Conservation (phyloP, 2,329 filamentous ascomycete species). For the Cryoendolithus antarcticus region DNA sequence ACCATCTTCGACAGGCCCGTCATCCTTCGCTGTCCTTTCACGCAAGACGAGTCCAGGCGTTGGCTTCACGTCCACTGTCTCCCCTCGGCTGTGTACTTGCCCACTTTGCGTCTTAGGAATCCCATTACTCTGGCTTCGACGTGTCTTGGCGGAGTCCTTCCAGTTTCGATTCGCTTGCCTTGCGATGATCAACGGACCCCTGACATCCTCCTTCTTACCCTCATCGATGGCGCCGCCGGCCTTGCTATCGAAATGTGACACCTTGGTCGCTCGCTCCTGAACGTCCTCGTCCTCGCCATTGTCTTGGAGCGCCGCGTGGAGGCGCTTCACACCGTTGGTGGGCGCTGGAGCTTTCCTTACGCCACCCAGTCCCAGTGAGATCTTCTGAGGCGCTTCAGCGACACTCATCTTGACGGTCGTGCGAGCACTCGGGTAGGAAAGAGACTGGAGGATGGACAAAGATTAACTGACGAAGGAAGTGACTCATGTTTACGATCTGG, state of each 20-base stretch:
- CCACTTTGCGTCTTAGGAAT: constrained; percentile 32
- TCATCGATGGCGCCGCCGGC: constrained; percentile 38
- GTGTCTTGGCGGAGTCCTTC: constrained; percentile 39
- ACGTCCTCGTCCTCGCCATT: constrained; percentile 40
- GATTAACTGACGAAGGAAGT: too few species aligned
- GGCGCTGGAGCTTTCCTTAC: constrained; percentile 15
- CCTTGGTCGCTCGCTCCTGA: constrained; percentile 29
- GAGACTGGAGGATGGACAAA: too few species aligned
- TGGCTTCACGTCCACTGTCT: too few species aligned
- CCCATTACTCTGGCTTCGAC: constrained; percentile 42
- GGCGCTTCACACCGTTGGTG: constrained; percentile 29
- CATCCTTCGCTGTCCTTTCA: constrained; percentile 14
- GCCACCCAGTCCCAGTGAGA: constrained; percentile 19
- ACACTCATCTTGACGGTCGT: neutral
- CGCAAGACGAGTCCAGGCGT: too few species aligned
- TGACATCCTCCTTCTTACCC: constrained; percentile 20
- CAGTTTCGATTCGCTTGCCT: constrained; percentile 50
- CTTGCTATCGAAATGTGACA: constrained; percentile 42
- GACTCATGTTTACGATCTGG: too few species aligned
- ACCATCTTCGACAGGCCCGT: constrained; percentile 2
- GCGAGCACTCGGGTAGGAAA: too few species aligned
- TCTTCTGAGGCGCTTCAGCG: constrained; percentile 8
- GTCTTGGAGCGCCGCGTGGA: constrained; percentile 25
- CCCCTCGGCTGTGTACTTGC: too few species aligned
- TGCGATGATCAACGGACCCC: constrained; percentile 45